Evolutionary conservation across 345 rosid species (phyloP), one percentile per base, ranked within the genome.

Genomic region (Eutrema japonicum): DNA sequence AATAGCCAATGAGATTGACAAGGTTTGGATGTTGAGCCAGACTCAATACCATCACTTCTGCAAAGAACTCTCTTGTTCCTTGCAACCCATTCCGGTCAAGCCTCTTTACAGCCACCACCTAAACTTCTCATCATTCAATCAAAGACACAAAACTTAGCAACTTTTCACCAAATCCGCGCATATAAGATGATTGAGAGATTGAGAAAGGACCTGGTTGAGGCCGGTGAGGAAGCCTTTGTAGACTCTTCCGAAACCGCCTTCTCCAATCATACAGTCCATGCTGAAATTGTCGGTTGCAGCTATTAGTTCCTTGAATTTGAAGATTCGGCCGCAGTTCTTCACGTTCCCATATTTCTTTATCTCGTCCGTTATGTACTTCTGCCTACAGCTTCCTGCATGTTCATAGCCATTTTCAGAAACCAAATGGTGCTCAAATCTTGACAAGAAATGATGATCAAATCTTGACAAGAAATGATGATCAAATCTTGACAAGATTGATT

Each of bases 161-260:
- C 40, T 45, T 57, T 22, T 42, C 4, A 6, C 18, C 16, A 62
- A 35, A 43, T n/a, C 16, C 35, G 57, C 5, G 30, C 40, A 47
- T 33, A 16, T 37, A 43, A 52, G 11, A 47, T 41, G 36, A 35
- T 30, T 14, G n/a, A 33, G 42, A 76, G 10, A 42, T 56, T 26
- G 37, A 60, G 8, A 62, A 51, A 35, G 68, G 63, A 82, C 88
- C 79, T 80, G 77, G 58, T 79, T 77, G 30, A 72, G 61, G 56
- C 63, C 69, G 22, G 50, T 75, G 40, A 89, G 68, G 52, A 78
- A 73, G 46, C 89, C 96, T 78, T 73, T 83, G 70, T 83, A 87
- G 16, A 89, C 90, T 50, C 81, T 77, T 51, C 90, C 89, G 4
- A 82, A 84, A 57, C 96, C 96, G 45, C 96, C 96, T 83, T 86